phyloP scores from a whole-genome alignment of 345 rosid genomes.

The Cochlearia excelsa region DNA sequence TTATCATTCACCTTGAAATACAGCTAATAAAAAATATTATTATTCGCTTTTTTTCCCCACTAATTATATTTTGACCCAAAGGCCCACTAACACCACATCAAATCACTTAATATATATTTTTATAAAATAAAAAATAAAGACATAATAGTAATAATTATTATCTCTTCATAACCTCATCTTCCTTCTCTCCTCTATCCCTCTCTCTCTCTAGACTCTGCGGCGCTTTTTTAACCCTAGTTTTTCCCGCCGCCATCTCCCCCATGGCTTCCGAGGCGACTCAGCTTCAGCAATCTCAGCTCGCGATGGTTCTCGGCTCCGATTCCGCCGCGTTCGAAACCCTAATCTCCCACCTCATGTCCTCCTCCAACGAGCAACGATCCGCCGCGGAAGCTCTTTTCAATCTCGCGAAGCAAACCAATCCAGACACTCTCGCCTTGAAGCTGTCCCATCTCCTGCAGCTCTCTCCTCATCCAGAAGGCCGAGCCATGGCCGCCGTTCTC shows the following conservation, averaged over 20 bases:
- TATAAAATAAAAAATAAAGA: neutral
- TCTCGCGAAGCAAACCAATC: constrained; percentile 85
- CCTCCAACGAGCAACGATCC: constrained; percentile 91
- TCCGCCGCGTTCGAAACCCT: constrained; percentile 77
- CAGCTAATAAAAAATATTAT: no score
- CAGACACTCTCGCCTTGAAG: constrained; percentile 77
- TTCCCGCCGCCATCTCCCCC: constrained; percentile 36
- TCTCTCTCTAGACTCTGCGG: constrained; percentile 27
- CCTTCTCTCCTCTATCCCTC: constrained; percentile 21
- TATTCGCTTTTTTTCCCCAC: no score
- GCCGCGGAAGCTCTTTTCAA: constrained; percentile 82
- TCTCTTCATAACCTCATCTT: constrained; percentile 24
- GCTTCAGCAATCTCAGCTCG: constrained; percentile 81
- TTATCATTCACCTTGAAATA: no score
- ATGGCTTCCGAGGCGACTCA: constrained; percentile 79
- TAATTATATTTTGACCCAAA: no score
- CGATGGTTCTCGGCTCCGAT: constrained; percentile 75
- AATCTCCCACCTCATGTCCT: constrained; percentile 85
- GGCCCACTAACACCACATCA: no score
- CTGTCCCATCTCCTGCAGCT: constrained; percentile 78
- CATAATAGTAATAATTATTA: constrained; percentile 9
- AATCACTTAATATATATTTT: no score
- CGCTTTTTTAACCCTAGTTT: constrained; percentile 32
- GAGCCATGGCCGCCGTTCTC: constrained; percentile 93
- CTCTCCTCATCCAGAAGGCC: constrained; percentile 69